A percentile compares a stretch with the other conserved stretches of the same genome.
Conservation (phyloP, 164 flowering plant species). For the Dillenia suffruticosa region DNA sequence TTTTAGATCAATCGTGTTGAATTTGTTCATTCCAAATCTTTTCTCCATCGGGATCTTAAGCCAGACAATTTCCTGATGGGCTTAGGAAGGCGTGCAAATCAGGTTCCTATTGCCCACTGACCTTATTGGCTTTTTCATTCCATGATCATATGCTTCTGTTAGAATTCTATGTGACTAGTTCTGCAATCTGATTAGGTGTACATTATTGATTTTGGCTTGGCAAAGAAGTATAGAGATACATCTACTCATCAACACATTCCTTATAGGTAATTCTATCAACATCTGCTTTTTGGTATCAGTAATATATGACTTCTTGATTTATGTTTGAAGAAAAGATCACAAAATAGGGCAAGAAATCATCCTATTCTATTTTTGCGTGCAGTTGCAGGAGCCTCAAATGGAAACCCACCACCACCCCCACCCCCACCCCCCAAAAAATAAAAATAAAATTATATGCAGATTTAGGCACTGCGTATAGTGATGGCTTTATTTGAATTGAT, state of each 20-base stretch:
- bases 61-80: constrained; percentile 97
- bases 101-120: constrained; percentile 30
- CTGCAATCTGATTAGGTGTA: constrained; percentile 33
- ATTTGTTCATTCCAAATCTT: constrained; percentile 72
- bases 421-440: no score
- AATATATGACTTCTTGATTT: no score
- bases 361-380: no score
- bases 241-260: constrained; percentile 72
- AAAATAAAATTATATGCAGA: no score
- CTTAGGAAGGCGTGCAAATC: constrained; percentile 84
- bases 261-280: constrained; percentile 50
- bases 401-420: no score
- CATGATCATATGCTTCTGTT: neutral
- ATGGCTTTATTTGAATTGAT: no score
- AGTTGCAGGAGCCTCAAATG: no score
- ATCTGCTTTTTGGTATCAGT: no score
- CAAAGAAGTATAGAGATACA: constrained; percentile 60
- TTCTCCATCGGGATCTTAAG: constrained; percentile 83
- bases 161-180: neutral
- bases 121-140: neutral
- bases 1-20: constrained; percentile 82
- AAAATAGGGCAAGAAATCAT: no score
- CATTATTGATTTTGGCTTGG: constrained; percentile 58
- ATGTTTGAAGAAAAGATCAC: no score
- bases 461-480: no score